Conservation (phyloP, 2,329 filamentous ascomycete species). For the Aspergillus neotritici region DNA sequence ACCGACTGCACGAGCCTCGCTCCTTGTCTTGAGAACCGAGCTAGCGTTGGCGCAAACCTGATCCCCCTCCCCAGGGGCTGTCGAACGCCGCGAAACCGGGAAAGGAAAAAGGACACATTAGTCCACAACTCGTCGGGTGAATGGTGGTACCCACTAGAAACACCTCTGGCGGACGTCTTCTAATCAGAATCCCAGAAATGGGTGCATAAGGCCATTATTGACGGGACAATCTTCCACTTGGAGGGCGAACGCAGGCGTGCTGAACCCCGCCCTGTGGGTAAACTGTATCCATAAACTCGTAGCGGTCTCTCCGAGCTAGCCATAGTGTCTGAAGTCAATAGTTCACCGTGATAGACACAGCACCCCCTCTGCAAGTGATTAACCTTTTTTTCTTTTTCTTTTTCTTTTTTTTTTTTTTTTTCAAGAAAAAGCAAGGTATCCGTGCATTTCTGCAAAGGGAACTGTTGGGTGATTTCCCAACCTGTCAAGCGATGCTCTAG, state of each 20-base stretch:
- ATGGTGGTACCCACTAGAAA: background rate
- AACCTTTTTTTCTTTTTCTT: too few species aligned
- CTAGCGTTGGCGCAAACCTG: constrained; percentile 1
- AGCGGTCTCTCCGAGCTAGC: too few species aligned
- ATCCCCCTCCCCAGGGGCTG: too few species aligned
- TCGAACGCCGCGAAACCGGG: too few species aligned
- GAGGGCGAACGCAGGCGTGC: background rate
- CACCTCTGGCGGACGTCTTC: constrained; percentile 12
- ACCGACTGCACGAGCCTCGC: constrained; percentile 5
- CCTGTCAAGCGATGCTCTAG: constrained; percentile 9
- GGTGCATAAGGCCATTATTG: constrained; percentile 8
- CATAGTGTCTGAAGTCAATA: too few species aligned
- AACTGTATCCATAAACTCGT: too few species aligned
- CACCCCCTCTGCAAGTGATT: too few species aligned
- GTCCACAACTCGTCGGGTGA: too few species aligned
- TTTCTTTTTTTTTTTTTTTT: too few species aligned
- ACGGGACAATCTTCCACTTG: background rate
- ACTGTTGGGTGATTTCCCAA: constrained; percentile 7
- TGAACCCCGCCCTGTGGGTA: too few species aligned
- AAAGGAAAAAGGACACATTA: too few species aligned
- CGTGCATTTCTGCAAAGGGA: constrained; percentile 9
- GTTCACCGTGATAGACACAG: too few species aligned
- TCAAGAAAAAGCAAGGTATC: constrained; percentile 8
- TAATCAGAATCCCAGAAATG: constrained; percentile 6
- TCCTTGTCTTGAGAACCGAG: constrained; percentile 4